Evolutionary conservation across 768 basidiomycete genomes (phyloP).

Genomic region (Kwoniella sp.): DNA sequence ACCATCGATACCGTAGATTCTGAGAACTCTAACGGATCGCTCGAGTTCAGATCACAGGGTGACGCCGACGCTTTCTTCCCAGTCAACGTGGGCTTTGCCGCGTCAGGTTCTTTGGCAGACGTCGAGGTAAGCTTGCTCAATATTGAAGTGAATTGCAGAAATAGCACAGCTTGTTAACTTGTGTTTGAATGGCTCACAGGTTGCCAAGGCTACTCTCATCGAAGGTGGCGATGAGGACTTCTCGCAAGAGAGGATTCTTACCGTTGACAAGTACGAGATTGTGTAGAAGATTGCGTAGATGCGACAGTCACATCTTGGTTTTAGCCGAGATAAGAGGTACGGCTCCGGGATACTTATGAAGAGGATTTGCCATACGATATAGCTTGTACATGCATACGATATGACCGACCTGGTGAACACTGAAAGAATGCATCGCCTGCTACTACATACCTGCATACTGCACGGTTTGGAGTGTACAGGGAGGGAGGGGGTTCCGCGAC

Average conservation of each 20-base stretch:
- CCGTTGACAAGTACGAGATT: conserved; percentile 62
- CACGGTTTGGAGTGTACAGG: no score
- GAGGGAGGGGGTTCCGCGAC: no score
- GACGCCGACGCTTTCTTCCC: conserved; percentile 93
- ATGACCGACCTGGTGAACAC: background rate
- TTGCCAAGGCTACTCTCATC: conserved; percentile 62
- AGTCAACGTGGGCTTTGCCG: conserved; percentile 77
- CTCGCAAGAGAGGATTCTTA: conserved; percentile 62
- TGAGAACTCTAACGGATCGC: conserved; percentile 68
- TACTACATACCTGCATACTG: no score
- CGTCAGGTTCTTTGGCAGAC: conserved; percentile 77
- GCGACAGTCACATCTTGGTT: background rate
- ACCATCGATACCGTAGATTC: conserved; percentile 69
- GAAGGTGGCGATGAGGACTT: conserved; percentile 61
- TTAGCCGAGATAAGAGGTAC: no score
- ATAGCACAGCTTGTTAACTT: background rate
- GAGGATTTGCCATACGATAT: background rate
- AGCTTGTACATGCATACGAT: conserved; percentile 3
- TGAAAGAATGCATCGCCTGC: no score
- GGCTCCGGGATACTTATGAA: background rate
- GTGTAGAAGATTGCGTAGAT: conserved; percentile 42
- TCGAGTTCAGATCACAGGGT: conserved; percentile 86
- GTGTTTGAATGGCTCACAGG: conserved; percentile 26
- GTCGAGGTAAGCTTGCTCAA: conserved; percentile 61
- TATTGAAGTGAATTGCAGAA: no score